phyloP scores from a whole-genome alignment of 75 land plant species.

The Pseudotsuga menziesii region DNA sequence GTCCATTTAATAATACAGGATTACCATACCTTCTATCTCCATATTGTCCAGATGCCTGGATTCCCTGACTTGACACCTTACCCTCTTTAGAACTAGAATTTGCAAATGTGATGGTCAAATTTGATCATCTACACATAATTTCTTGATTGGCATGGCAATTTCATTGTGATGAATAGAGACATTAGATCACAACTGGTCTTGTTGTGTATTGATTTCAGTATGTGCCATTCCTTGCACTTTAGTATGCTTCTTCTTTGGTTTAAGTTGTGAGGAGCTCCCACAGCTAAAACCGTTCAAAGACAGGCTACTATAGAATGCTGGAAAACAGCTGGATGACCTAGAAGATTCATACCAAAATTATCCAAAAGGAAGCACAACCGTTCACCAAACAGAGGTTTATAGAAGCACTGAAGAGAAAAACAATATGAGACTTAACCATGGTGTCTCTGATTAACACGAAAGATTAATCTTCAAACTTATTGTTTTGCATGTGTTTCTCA shows the following conservation, averaged over 20 bases:
- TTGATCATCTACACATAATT: slow-evolving; percentile 11
- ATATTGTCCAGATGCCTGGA: slow-evolving; percentile 1
- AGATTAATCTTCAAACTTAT: no score
- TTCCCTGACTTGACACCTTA: background rate
- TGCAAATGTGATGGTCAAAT: slow-evolving; percentile 26
- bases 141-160: background rate
- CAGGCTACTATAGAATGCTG: background rate
- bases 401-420: no score
- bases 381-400: no score
- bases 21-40: slow-evolving; percentile 8
- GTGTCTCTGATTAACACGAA: no score
- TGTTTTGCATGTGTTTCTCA: no score
- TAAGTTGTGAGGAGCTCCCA: background rate
- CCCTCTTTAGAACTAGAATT: slow-evolving; percentile 14
- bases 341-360: no score
- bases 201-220: background rate
- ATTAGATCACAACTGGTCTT: background rate
- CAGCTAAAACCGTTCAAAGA: background rate
- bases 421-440: no score
- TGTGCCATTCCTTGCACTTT: background rate
- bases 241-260: background rate
- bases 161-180: slow-evolving; percentile 1
- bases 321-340: slow-evolving; percentile 10
- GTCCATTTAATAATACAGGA: slow-evolving; percentile 3
- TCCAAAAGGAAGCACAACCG: no score